A percentile compares a stretch with the other conserved stretches of the same genome.
Conservation (phyloP, 2,329 filamentous ascomycete species). For the Colletotrichum destructivum region DNA sequence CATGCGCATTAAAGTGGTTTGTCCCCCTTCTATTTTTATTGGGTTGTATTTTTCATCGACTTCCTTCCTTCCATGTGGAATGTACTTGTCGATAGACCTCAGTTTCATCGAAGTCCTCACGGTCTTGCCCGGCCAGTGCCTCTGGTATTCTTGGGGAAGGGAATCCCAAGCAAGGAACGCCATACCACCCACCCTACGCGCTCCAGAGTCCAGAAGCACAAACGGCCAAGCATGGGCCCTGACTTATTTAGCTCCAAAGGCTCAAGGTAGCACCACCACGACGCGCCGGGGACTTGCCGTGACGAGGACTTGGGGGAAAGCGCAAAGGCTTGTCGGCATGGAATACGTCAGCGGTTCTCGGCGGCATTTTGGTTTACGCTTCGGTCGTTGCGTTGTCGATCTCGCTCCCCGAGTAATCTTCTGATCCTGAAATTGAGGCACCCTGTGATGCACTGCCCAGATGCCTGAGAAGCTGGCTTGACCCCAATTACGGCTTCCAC, state of each 20-base stretch:
- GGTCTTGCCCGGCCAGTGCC: neutral
- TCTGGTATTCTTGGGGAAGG: conserved; percentile 23
- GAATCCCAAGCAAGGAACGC: conserved; percentile 12
- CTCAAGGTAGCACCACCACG: neutral
- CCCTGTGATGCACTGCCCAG: neutral
- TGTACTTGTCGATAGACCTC: conserved; percentile 42
- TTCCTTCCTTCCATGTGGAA: neutral
- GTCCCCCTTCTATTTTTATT: neutral
- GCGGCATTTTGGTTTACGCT: neutral
- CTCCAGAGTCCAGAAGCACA: conserved; percentile 29
- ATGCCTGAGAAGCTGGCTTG: neutral
- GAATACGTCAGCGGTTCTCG: conserved; percentile 9
- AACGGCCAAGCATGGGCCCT: conserved; percentile 20
- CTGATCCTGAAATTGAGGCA: neutral
- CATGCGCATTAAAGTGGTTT: conserved; percentile 41
- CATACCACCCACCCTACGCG: conserved; percentile 3
- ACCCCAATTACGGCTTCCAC: neutral
- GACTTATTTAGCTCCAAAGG: conserved; percentile 33
- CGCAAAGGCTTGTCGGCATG: neutral
- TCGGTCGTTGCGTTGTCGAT: neutral
- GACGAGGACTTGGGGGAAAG: neutral
- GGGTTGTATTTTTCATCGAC: too few relatives aligned
- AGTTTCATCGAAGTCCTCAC: conserved; percentile 43
- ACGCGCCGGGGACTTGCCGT: neutral
- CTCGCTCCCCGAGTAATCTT: neutral